Evolutionary conservation across 495 filamentous ascomycete species (phyloP).

Genomic region (Neurospora intermedia): DNA sequence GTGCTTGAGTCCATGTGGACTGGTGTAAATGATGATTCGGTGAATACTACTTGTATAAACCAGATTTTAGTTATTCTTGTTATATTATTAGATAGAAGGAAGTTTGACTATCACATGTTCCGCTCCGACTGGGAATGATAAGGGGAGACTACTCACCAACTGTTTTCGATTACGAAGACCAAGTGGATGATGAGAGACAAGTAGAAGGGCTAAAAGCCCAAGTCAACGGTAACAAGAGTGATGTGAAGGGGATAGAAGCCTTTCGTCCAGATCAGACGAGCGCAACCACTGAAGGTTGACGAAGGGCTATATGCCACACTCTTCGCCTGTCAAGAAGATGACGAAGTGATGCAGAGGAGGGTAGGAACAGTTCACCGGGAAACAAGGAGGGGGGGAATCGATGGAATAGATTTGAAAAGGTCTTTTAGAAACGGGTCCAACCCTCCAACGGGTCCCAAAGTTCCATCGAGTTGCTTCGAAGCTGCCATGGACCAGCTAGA

Average conservation of each 20-base stretch:
- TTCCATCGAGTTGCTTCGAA: not conserved
- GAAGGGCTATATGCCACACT: not conserved
- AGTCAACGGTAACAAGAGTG: not conserved
- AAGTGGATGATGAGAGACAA: not conserved
- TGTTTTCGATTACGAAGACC: not conserved
- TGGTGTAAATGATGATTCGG: not conserved
- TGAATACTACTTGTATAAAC: not conserved
- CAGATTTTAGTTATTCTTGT: not conserved
- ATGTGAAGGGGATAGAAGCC: not conserved
- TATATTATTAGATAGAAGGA: not conserved
- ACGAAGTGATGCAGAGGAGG: not conserved
- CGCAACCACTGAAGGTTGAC: not conserved
- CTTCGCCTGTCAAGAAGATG: not conserved
- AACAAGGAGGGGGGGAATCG: not conserved
- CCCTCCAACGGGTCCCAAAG: not conserved
- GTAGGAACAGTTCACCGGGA: not conserved
- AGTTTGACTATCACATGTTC: not conserved
- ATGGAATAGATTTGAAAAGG: not conserved
- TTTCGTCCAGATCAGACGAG: slow-evolving; percentile 2
- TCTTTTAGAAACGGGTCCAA: not conserved
- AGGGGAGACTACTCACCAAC: not conserved
- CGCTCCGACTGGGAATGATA: not conserved
- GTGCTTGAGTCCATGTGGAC: not conserved
- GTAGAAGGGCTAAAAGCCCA: not conserved
- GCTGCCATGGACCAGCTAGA: not conserved